These are phyloP conservation scores for Wickerhamomyces ciferrii DNA, from an alignment of 805 yeast genomes.

Conservation along the genomic window DNA sequence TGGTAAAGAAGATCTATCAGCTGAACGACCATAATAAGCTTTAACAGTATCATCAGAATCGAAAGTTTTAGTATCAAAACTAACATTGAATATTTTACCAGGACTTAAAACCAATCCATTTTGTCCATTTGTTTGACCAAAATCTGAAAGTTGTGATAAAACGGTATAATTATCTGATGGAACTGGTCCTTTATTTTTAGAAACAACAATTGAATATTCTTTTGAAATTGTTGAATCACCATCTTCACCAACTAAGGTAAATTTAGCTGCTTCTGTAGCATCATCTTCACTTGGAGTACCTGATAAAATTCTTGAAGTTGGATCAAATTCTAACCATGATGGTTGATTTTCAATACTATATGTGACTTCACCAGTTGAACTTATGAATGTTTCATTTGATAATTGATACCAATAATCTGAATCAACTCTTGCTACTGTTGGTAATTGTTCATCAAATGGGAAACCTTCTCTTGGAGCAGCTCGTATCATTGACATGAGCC, in stretches of 20 bases:
- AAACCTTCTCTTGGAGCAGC: conserved; percentile 58
- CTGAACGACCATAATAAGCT: conserved; percentile 77
- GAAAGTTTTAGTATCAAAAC: conserved; percentile 62
- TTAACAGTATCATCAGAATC: conserved; percentile 44
- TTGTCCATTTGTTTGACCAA: conserved; percentile 74
- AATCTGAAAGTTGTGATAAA: conserved; percentile 47
- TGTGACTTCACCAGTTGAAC: conserved; percentile 37
- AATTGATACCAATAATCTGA: conserved; percentile 59
- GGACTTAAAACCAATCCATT: conserved; percentile 72
- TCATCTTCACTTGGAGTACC: conserved; percentile 59
- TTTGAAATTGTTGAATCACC: conserved; percentile 41
- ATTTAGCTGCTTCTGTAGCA: conserved; percentile 39
- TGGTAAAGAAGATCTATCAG: conserved; percentile 83
- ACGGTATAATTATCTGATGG: conserved; percentile 37
- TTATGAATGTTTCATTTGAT: conserved; percentile 62
- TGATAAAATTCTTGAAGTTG: conserved; percentile 47
- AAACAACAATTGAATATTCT: conserved; percentile 55
- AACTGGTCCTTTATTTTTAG: conserved; percentile 49
- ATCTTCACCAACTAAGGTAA: conserved; percentile 64
- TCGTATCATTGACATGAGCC: neutral
- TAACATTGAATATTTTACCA: conserved; percentile 57
- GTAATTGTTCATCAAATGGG: conserved; percentile 80
- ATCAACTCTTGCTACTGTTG: conserved; percentile 78
- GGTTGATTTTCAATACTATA: conserved; percentile 64
- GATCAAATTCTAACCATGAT: conserved; percentile 73